Evolutionary conservation across 768 basidiomycete genomes (phyloP).

Genomic region (Mycena kentingensis): DNA sequence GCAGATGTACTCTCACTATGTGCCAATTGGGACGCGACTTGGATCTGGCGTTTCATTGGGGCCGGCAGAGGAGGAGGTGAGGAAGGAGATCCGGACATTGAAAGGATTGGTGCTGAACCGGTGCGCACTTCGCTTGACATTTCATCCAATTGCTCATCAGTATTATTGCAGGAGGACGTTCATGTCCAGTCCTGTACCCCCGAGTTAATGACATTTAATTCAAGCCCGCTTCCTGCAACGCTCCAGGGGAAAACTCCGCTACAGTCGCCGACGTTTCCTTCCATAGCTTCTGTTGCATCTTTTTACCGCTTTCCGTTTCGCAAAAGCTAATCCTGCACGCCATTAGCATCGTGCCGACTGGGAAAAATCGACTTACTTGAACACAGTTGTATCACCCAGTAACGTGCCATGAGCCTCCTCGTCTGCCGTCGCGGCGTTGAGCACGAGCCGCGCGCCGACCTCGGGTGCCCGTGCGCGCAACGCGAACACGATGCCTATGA

Average conservation of each 20-base stretch:
- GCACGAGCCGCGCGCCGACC: constrained; percentile 16
- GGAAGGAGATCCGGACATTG: constrained; percentile 72
- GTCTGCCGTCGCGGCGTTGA: constrained; percentile 19
- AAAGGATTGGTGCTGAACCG: constrained; percentile 81
- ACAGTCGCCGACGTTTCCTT: constrained; percentile 14
- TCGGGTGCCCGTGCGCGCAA: constrained; percentile 15
- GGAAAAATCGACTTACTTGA: constrained; percentile 5
- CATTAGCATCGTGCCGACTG: no score
- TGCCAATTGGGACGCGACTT: constrained; percentile 34
- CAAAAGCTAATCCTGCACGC: no score
- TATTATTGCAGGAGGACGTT: constrained; percentile 29
- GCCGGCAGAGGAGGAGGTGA: constrained; percentile 67
- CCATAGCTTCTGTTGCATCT: constrained; percentile 20
- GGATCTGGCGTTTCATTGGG: constrained; percentile 28
- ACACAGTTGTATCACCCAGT: constrained; percentile 12
- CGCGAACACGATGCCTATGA: background rate
- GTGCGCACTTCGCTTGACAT: constrained; percentile 36
- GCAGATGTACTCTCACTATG: constrained; percentile 63
- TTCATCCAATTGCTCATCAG: background rate
- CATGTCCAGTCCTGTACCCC: constrained; percentile 24
- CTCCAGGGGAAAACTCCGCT: constrained; percentile 10
- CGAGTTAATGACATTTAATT: background rate
- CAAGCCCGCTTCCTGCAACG: constrained; percentile 8
- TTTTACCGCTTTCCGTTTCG: no score
- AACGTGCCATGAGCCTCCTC: constrained; percentile 21